These are phyloP conservation scores for Lactarius pseudohatsudake DNA, from an alignment of 768 basidiomycete genomes.

Conservation along the genomic window DNA sequence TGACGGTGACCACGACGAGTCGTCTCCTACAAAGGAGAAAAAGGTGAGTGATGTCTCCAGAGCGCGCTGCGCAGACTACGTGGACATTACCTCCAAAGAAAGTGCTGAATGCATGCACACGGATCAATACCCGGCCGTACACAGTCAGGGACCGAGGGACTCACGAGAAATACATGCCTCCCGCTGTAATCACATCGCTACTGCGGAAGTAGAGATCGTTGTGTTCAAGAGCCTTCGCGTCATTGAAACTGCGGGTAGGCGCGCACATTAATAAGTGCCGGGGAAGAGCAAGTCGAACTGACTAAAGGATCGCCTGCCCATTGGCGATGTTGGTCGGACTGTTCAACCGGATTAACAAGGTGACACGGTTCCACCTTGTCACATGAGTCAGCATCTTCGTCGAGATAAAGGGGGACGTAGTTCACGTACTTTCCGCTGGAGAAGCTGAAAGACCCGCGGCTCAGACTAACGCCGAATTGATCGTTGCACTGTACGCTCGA, in stretches of 20 bases:
- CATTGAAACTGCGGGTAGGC: conserved; percentile 56
- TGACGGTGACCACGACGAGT: conserved; percentile 71
- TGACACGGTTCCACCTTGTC: conserved; percentile 64
- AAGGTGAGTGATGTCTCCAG: conserved; percentile 24
- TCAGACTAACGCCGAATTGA: conserved; percentile 70
- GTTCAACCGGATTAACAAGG: conserved; percentile 79
- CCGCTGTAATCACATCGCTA: conserved; percentile 49
- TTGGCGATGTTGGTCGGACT: conserved; percentile 66
- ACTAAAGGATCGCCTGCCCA: conserved; percentile 72
- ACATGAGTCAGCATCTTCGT: conserved; percentile 8
- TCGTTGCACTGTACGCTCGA: conserved; percentile 66
- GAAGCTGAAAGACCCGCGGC: conserved; percentile 66
- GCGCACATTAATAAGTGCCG: background rate
- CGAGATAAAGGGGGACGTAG: conserved; percentile 9
- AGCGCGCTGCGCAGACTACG: background rate
- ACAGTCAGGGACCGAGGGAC: background rate
- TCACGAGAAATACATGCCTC: conserved; percentile 76
- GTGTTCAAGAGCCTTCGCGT: conserved; percentile 59
- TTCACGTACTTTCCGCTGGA: conserved; percentile 56
- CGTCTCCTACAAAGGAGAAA: conserved; percentile 47
- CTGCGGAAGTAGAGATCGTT: conserved; percentile 64
- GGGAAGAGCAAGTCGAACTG: conserved; percentile 34
- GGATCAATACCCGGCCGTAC: background rate
- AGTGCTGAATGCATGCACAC: conserved; percentile 45
- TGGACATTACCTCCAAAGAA: conserved; percentile 70